Evolutionary conservation across 441 rosid species (phyloP).

Genomic region (Gossypium laxum): DNA sequence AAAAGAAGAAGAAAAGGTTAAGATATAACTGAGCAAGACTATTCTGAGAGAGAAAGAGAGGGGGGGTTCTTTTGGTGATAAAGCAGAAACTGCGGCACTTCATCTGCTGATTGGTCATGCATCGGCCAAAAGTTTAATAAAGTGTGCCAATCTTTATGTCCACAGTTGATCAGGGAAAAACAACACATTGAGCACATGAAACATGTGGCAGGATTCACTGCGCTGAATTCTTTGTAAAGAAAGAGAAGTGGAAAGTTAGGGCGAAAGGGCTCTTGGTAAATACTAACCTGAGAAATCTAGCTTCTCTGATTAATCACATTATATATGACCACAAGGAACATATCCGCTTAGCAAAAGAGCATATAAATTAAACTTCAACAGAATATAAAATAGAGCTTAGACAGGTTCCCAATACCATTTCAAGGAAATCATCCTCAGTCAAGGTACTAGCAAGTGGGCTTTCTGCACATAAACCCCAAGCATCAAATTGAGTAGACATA

Average conservation of each 20-base stretch:
- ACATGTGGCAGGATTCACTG: not conserved
- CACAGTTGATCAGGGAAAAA: not conserved
- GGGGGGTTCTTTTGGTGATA: not conserved
- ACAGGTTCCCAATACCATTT: conserved; percentile 59
- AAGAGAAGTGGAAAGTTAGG: not conserved
- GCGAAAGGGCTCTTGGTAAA: not conserved
- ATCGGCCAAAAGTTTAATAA: not conserved
- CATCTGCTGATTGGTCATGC: not conserved
- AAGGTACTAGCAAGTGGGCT: conserved; percentile 71
- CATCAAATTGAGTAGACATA: conserved; percentile 42
- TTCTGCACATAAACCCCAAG: conserved; percentile 65
- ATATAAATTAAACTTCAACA: conserved; percentile 16
- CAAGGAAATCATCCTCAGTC: conserved; percentile 84
- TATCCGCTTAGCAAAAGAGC: conserved; percentile 9
- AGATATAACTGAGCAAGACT: not conserved
- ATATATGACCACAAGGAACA: not conserved
- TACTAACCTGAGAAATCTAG: conserved; percentile 9
- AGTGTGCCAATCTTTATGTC: not conserved
- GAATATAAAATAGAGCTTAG: conserved; percentile 12
- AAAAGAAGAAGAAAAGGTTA: not conserved
- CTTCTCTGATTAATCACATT: not conserved
- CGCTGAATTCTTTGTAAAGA: not conserved
- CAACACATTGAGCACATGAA: not conserved
- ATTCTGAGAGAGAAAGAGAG: not conserved
- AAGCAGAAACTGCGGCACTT: too few species aligned